These are phyloP conservation scores for Penicillium sp. DNA, from an alignment of 2,329 filamentous ascomycete species.

Conservation along the genomic window DNA sequence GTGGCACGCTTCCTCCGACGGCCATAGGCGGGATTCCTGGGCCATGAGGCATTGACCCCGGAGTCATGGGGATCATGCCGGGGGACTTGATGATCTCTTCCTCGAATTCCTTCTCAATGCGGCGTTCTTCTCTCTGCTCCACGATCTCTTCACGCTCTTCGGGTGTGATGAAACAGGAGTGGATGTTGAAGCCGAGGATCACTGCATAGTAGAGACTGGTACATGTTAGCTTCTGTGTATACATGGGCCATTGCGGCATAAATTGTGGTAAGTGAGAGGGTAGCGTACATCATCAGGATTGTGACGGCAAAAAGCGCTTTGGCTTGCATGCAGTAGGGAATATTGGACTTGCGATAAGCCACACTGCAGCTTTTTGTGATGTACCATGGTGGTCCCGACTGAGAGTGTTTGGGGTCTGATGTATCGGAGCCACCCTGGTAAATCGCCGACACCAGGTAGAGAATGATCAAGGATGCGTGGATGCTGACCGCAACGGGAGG, in stretches of 20 bases:
- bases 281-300: constrained; percentile 54
- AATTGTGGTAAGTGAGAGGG: neutral
- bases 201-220: constrained; percentile 52
- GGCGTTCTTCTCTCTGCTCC: constrained; percentile 39
- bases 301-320: constrained; percentile 60
- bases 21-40: constrained; percentile 37
- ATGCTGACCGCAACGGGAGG: constrained; percentile 56
- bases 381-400: constrained; percentile 63
- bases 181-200: constrained; percentile 51
- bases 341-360: constrained; percentile 46
- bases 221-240: constrained; percentile 11
- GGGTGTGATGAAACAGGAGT: constrained; percentile 48
- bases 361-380: constrained; percentile 62
- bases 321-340: constrained; percentile 61
- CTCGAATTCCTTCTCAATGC: constrained; percentile 43
- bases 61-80: constrained; percentile 34
- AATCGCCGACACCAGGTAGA: constrained; percentile 58
- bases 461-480: constrained; percentile 52
- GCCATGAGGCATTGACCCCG: constrained; percentile 27
- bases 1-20: constrained; percentile 14
- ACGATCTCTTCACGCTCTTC: constrained; percentile 37
- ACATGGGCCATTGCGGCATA: neutral
- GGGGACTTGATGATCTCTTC: constrained; percentile 44
- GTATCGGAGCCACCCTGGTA: constrained; percentile 61
- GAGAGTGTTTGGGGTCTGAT: constrained; percentile 56